Conservation (phyloP, 108 stramenopile genomes). For the Fragilaria radians region DNA sequence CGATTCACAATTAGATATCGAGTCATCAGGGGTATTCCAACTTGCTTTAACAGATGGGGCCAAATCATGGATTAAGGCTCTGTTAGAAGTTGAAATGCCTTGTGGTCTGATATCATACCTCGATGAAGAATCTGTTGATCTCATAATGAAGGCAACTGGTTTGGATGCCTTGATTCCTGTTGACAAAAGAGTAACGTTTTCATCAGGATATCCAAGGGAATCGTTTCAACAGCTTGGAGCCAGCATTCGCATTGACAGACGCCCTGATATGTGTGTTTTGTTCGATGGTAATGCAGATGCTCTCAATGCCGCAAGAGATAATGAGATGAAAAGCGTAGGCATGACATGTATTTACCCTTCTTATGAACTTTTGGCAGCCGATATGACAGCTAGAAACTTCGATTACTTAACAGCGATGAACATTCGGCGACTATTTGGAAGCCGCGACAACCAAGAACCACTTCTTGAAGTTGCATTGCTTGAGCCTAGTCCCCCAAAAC, state of each 20-base stretch:
- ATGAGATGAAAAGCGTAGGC: constrained; percentile 63
- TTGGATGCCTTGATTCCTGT: constrained; percentile 52
- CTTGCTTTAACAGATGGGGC: constrained; percentile 30
- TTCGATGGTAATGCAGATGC: constrained; percentile 63
- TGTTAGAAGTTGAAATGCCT: constrained; percentile 66
- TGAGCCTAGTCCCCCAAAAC: constrained; percentile 4
- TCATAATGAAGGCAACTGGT: constrained; percentile 45
- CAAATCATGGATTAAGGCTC: constrained; percentile 49
- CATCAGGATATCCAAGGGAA: constrained; percentile 35
- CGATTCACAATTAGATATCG: not conserved
- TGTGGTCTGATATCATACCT: constrained; percentile 58
- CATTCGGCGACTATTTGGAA: constrained; percentile 48
- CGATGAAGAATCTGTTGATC: constrained; percentile 44
- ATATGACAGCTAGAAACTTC: constrained; percentile 38
- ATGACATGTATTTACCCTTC: constrained; percentile 52
- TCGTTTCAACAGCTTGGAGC: constrained; percentile 56
- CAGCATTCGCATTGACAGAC: constrained; percentile 55
- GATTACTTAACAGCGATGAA: constrained; percentile 43
- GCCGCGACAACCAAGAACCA: constrained; percentile 40
- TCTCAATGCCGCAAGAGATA: constrained; percentile 50
- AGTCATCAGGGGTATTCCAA: too few relatives aligned
- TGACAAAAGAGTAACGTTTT: constrained; percentile 45
- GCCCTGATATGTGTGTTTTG: constrained; percentile 69
- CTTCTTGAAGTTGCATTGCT: not conserved
- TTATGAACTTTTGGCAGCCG: constrained; percentile 68